Evolutionary conservation across 208 protist species (phyloP), one percentile per base, ranked within the genome.

Genomic region (Angomonas deanei): DNA sequence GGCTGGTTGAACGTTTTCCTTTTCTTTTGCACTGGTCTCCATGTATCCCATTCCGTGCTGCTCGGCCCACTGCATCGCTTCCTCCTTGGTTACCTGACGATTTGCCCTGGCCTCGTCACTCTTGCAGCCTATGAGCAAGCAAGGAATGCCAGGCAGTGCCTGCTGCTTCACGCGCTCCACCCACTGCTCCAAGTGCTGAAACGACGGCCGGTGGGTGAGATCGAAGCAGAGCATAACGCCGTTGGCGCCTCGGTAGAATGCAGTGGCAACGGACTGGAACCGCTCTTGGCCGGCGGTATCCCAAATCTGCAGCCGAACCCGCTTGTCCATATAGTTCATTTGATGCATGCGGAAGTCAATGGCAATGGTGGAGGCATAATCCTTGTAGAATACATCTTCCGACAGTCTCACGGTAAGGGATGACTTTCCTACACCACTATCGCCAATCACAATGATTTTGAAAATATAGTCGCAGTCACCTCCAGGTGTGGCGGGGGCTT

Each of bases 161-260:
- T 95, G 85, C 55, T 96, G 94, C 31, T 88, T 66, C 65, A 99
- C 87, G 66, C 98, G 97, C 65, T 98, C 97, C 68, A 99, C 97
- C 97, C 98, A 99, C 79, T 97, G 96, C 38, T 98, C 95, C 17
- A 98, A 90, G 72, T 97, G 97, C 28, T 87, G 62, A 68, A 98
- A 99, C 38, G 95, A 98, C 24, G 97, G 86, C 31, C 92, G 81
- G 82, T 98, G 96, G 4, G 97, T 99, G 52, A 99, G 92, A 72
- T 99, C 98, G 70, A 99, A 99, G 70, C 97, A 98, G 4, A 99
- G 76, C 61, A 99, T 68, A n/a, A 94, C 91, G 49, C 88, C 93
- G 68, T 94, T 94, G 8, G 93, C 91, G 13, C 91, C 91, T 49
- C 93, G 82, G 66, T 97, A 97, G 70, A 96, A 97, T n/a, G 89